A percentile compares a stretch with the other conserved stretches of the same genome.
These are phyloP conservation scores for Arachnomyces sp. DNA, from an alignment of 2,329 filamentous ascomycete species.

Conservation along the genomic window DNA sequence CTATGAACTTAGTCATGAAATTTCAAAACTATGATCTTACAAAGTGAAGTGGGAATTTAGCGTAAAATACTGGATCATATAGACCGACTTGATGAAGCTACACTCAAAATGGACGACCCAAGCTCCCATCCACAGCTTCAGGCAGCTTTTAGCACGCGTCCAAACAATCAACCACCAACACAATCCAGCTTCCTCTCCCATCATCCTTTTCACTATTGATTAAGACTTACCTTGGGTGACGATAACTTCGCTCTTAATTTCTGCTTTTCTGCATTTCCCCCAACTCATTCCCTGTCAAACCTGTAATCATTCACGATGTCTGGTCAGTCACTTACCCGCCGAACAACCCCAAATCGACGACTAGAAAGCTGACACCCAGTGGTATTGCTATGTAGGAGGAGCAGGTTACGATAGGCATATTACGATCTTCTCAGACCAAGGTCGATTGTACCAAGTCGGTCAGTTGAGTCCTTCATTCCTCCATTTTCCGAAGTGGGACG, in stretches of 20 bases:
- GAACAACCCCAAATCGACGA: constrained; percentile 14
- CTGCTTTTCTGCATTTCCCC: neutral
- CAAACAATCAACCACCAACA: constrained; percentile 1
- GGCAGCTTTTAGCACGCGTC: constrained; percentile 32
- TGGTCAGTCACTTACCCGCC: constrained; percentile 25
- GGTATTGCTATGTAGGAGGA: constrained; percentile 49
- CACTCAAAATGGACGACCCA: neutral
- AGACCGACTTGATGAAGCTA: neutral
- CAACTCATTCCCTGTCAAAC: neutral
- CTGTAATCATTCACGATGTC: constrained; percentile 32
- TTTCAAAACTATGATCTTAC: too few relatives aligned
- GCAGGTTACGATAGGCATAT: constrained; percentile 97
- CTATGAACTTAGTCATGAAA: too few relatives aligned
- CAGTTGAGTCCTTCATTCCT: constrained; percentile 37
- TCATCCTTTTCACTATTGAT: constrained; percentile 8
- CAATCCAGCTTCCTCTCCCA: constrained; percentile 12
- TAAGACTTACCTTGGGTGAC: neutral
- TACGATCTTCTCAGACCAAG: constrained; percentile 99
- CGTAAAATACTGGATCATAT: too few relatives aligned
- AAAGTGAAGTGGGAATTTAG: too few relatives aligned
- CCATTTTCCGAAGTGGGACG: neutral
- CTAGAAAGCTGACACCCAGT: constrained; percentile 24
- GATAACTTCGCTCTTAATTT: neutral
- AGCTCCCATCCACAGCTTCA: constrained; percentile 12
- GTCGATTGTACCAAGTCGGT: constrained; percentile 99